Conservation (phyloP, 2,329 filamentous ascomycete genomes). For the Claviceps humidiphila region DNA sequence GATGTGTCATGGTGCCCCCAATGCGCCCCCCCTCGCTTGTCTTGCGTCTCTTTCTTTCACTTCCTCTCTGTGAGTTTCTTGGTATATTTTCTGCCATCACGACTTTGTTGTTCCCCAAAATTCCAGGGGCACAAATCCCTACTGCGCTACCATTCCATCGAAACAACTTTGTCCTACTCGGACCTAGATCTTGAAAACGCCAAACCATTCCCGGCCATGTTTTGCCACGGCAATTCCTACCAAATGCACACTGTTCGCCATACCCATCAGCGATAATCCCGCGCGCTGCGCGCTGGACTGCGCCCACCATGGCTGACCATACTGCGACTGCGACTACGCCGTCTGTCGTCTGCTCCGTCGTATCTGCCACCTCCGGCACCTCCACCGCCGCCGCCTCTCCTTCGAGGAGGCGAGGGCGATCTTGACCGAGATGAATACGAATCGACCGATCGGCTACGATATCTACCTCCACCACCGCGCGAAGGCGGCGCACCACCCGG, state of each 20-base stretch:
- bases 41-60: too few species aligned
- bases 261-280: conserved; percentile 18
- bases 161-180: not conserved
- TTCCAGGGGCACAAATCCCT: not conserved
- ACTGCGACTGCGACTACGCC: conserved; percentile 37
- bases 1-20: not conserved
- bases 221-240: not conserved
- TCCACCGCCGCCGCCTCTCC: conserved; percentile 18
- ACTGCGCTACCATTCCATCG: too few species aligned
- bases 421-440: conserved; percentile 37
- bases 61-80: too few species aligned
- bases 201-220: not conserved
- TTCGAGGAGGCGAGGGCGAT: conserved; percentile 21
- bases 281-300: conserved; percentile 27
- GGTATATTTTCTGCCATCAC: too few species aligned
- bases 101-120: too few species aligned
- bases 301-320: conserved; percentile 28
- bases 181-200: not conserved
- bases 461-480: conserved; percentile 21
- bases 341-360: conserved; percentile 13
- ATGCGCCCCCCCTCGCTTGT: too few species aligned
- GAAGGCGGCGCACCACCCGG: conserved; percentile 28
- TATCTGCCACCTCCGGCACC: conserved; percentile 17
- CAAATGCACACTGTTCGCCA: not conserved
- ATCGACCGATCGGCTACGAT: conserved; percentile 30